Conservation (phyloP, 2,329 filamentous ascomycete genomes). For the Pseudogymnoascus sp. region DNA sequence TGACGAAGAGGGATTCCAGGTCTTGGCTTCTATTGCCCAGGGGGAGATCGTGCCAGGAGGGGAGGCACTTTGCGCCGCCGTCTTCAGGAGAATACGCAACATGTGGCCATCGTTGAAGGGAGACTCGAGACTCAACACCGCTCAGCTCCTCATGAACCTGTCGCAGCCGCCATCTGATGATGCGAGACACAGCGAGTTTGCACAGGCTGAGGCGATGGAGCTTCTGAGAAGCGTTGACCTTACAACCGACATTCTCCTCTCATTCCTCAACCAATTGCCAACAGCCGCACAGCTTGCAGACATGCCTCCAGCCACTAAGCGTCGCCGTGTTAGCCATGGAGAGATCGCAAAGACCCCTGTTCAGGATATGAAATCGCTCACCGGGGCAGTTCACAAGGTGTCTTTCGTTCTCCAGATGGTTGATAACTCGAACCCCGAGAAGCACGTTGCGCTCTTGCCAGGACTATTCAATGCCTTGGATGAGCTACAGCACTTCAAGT, state of each 20-base stretch:
- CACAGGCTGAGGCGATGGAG: conserved; percentile 56
- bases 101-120: conserved; percentile 68
- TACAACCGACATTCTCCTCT: conserved; percentile 60
- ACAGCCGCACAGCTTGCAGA: conserved; percentile 64
- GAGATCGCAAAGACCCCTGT: conserved; percentile 54
- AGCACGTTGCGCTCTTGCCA: conserved; percentile 67
- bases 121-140: conserved; percentile 49
- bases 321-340: conserved; percentile 67
- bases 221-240: conserved; percentile 66
- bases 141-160: conserved; percentile 54
- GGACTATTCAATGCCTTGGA: conserved; percentile 77
- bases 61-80: conserved; percentile 48
- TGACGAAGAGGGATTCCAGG: conserved; percentile 47
- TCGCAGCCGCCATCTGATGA: conserved; percentile 37
- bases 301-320: conserved; percentile 65
- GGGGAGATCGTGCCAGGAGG: conserved; percentile 36
- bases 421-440: conserved; percentile 67
- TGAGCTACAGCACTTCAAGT: conserved; percentile 77
- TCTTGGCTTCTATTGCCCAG: conserved; percentile 42
- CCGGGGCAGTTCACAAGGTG: conserved; percentile 61
- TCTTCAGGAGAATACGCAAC: conserved; percentile 60
- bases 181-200: conserved; percentile 24
- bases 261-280: conserved; percentile 67
- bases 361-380: conserved; percentile 57
- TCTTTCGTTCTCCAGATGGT: conserved; percentile 85